These are phyloP conservation scores for Pestalotiopsis sp. DNA, from an alignment of 2,329 filamentous ascomycete genomes.

Conservation along the genomic window DNA sequence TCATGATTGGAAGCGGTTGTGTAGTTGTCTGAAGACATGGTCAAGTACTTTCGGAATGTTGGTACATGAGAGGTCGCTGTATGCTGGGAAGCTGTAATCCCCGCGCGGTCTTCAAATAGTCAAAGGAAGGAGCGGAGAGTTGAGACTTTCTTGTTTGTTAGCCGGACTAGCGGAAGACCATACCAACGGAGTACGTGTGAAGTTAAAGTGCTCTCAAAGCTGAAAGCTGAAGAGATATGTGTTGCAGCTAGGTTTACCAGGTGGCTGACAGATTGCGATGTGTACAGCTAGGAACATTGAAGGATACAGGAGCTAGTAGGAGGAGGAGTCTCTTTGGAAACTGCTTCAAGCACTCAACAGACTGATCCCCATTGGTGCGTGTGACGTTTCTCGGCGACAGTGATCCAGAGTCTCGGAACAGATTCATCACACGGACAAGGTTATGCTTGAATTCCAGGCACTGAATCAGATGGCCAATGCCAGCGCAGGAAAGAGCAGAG, in stretches of 20 bases:
- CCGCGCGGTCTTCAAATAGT: background rate
- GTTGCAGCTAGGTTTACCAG: background rate
- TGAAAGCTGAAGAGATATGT: background rate
- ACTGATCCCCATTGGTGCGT: background rate
- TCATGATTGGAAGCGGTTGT: background rate
- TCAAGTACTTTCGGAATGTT: background rate
- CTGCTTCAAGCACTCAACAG: background rate
- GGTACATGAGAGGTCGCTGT: background rate
- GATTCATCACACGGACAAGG: background rate
- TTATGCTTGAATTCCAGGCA: background rate
- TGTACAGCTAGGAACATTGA: too few species aligned
- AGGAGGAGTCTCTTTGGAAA: background rate
- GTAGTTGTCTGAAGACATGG: slow-evolving; percentile 1
- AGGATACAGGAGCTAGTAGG: background rate
- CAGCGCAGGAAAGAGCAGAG: background rate
- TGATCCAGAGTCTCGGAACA: background rate
- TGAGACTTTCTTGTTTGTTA: background rate
- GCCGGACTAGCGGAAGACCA: background rate
- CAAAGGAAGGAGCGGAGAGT: background rate
- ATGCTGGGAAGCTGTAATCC: background rate
- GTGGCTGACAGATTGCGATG: too few species aligned
- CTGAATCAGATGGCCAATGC: background rate
- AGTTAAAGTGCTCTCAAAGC: background rate
- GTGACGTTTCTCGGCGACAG: background rate
- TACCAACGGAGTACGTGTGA: background rate